Evolutionary conservation across 176 grass and related monocot genomes (phyloP).

Genomic region (Carex scoparia): DNA sequence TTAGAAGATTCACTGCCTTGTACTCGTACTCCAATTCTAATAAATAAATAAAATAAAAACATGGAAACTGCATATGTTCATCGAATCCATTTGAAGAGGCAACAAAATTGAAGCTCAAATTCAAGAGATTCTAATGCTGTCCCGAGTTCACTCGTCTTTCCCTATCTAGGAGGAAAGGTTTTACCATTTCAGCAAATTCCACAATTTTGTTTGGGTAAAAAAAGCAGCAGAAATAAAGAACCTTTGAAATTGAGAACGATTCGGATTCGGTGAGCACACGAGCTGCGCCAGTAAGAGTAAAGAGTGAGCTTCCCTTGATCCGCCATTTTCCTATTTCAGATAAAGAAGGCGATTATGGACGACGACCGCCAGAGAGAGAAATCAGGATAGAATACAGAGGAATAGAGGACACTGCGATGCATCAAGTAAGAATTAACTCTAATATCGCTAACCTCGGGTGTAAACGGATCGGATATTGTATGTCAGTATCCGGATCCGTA

Average conservation of each 20-base stretch:
- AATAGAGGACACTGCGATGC: too few relatives aligned
- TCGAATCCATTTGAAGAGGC: background rate
- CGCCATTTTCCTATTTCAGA: background rate
- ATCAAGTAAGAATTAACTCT: too few relatives aligned
- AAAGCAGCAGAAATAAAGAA: background rate
- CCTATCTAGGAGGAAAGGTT: background rate
- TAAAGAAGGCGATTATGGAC: background rate
- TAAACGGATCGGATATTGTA: too few relatives aligned
- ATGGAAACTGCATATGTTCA: background rate
- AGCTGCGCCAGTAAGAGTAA: conserved; percentile 59
- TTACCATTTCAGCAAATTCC: background rate
- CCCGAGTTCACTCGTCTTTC: background rate
- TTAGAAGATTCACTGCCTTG: conserved; percentile 66
- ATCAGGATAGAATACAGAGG: background rate
- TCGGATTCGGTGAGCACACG: conserved; percentile 52
- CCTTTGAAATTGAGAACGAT: conserved; percentile 74
- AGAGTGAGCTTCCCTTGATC: conserved; percentile 23
- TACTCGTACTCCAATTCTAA: conserved; percentile 83
- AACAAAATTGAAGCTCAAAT: background rate
- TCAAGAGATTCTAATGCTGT: background rate
- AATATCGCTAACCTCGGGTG: too few relatives aligned
- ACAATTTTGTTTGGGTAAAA: background rate
- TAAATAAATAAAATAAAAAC: conserved; percentile 2
- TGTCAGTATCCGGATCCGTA: too few relatives aligned
- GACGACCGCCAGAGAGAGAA: background rate